phyloP scores from a whole-genome alignment of 164 flowering plant species.

The Nymphaea thermarum region DNA sequence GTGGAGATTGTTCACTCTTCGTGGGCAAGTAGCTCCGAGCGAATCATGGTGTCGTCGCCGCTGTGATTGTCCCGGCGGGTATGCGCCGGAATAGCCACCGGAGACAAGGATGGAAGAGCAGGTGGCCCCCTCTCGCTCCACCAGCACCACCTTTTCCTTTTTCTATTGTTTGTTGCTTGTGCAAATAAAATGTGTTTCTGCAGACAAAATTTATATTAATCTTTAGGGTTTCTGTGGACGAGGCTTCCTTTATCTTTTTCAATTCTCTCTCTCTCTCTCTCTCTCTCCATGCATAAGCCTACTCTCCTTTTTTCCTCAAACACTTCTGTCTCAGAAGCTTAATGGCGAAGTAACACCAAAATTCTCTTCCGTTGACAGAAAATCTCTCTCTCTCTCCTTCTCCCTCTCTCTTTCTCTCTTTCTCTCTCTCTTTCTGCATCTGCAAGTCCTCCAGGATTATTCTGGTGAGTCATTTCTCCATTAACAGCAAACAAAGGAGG shows the following conservation, averaged over 20 bases:
- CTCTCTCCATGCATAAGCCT: not conserved
- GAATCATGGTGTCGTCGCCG: too few species aligned
- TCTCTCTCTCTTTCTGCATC: too few species aligned
- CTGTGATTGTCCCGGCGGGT: not conserved
- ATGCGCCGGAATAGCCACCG: not conserved
- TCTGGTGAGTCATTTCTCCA: not conserved
- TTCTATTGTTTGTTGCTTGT: not conserved
- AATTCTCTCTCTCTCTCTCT: not conserved
- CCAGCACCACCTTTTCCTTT: not conserved
- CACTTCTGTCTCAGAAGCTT: not conserved
- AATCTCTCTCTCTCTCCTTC: not conserved
- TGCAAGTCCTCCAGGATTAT: not conserved
- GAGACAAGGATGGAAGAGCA: not conserved
- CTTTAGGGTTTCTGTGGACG: not conserved
- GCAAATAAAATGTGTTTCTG: not conserved
- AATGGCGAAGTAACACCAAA: not conserved
- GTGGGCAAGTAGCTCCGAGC: too few species aligned
- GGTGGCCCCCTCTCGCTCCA: not conserved
- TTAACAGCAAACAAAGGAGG: not conserved
- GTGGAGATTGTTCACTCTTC: not conserved
- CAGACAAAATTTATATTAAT: not conserved
- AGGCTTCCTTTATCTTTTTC: not conserved
- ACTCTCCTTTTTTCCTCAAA: not conserved
- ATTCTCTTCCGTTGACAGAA: not conserved
- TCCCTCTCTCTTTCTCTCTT: too few species aligned